These are phyloP conservation scores for Penicillium sp. DNA, from an alignment of 2,329 filamentous ascomycete species.

Conservation along the genomic window DNA sequence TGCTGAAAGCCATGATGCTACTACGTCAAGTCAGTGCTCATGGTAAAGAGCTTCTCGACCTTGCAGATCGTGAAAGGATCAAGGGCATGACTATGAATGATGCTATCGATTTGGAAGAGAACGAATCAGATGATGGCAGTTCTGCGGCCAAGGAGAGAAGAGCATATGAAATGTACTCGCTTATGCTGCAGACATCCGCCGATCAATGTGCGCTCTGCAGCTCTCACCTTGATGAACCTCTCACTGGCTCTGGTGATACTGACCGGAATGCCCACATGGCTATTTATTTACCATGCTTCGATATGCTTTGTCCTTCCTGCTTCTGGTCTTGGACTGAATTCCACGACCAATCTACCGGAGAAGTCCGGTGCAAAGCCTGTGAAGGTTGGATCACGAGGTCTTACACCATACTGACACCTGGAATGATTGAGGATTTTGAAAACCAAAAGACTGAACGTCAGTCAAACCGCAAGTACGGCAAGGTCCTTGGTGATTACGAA, in stretches of 20 bases:
- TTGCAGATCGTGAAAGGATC: conserved; percentile 76
- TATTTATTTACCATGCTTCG: conserved; percentile 83
- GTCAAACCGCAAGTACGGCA: conserved; percentile 56
- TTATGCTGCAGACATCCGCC: conserved; percentile 79
- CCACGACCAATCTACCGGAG: conserved; percentile 47
- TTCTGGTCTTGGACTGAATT: conserved; percentile 59
- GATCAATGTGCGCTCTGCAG: conserved; percentile 73
- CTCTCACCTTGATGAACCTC: conserved; percentile 58
- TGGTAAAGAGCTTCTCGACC: conserved; percentile 83
- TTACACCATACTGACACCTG: conserved; percentile 68
- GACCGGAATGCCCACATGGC: conserved; percentile 56
- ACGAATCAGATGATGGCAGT: conserved; percentile 57
- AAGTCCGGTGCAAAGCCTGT: conserved; percentile 66
- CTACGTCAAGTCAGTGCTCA: conserved; percentile 90
- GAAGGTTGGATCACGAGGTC: conserved; percentile 61
- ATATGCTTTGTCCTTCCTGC: conserved; percentile 78
- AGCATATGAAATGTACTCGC: conserved; percentile 80
- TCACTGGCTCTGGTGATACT: conserved; percentile 56
- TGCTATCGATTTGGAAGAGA: conserved; percentile 85
- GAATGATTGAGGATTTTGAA: conserved; percentile 50
- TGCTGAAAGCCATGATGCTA: conserved; percentile 85
- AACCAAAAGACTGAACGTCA: conserved; percentile 59
- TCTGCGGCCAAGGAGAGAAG: conserved; percentile 63
- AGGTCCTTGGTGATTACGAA: conserved; percentile 66
- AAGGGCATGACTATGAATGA: conserved; percentile 80